Evolutionary conservation across 257 asterid genomes (phyloP).

Genomic region (Echium plantagineum): DNA sequence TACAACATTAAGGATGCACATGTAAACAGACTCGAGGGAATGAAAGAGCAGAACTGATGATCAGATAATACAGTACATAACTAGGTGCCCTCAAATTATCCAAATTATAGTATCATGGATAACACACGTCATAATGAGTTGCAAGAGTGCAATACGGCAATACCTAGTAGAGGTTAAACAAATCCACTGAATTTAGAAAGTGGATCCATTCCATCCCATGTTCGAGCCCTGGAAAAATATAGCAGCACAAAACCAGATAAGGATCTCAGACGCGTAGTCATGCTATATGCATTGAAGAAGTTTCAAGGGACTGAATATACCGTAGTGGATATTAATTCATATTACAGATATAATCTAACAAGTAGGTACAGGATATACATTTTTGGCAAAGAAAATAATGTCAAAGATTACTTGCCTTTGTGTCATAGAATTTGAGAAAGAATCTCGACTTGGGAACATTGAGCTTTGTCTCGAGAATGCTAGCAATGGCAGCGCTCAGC

Average conservation of each 20-base stretch:
- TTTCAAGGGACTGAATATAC: conserved; percentile 36
- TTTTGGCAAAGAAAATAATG: conserved; percentile 10
- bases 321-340: conserved; percentile 43
- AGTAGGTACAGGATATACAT: neutral
- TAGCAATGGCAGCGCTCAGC: conserved; percentile 74
- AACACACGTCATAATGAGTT: too few relatives aligned
- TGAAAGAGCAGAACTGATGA: too few relatives aligned
- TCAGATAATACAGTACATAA: too few relatives aligned
- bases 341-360: conserved; percentile 8
- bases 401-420: conserved; percentile 44
- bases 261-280: too few relatives aligned
- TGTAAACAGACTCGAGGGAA: too few relatives aligned
- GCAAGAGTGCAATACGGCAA: too few relatives aligned
- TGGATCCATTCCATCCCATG: conserved; percentile 82
- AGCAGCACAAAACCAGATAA: too few relatives aligned
- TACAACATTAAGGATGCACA: too few relatives aligned
- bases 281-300: too few relatives aligned
- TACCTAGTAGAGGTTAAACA: too few relatives aligned
- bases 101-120: too few relatives aligned
- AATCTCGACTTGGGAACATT: conserved; percentile 66
- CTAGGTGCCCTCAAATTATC: too few relatives aligned
- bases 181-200: conserved; percentile 35
- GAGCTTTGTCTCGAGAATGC: conserved; percentile 61
- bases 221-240: conserved; percentile 55
- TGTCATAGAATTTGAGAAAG: conserved; percentile 84